phyloP scores from a whole-genome alignment of 164 flowering plant genomes.

The Tetrastigma voinierianum region DNA sequence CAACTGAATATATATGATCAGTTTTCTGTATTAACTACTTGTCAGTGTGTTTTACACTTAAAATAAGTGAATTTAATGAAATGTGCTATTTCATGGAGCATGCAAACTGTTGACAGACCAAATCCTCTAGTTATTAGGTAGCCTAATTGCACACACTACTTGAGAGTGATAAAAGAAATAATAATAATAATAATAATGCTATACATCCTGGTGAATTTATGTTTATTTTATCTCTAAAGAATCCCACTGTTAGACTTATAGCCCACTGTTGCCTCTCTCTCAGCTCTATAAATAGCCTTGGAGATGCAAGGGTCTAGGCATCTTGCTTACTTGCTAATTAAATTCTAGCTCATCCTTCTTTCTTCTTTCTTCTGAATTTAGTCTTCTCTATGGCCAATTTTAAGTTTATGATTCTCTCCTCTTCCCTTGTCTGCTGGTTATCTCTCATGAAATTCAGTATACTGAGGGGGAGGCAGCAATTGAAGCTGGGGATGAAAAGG shows the following conservation, averaged over 20 bases:
- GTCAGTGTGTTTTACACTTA: too few species aligned
- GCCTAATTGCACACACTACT: too few species aligned
- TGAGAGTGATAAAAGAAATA: too few species aligned
- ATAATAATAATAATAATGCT: too few species aligned
- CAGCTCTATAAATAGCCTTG: not conserved
- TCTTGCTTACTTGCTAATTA: not conserved
- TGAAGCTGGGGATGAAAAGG: conserved; percentile 3
- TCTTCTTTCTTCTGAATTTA: not conserved
- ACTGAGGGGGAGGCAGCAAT: conserved; percentile 24
- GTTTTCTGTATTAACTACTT: too few species aligned
- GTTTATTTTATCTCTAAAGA: not conserved
- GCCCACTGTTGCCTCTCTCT: not conserved
- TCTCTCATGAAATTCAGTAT: conserved; percentile 14
- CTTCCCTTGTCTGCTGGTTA: conserved; percentile 13
- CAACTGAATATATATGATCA: too few species aligned
- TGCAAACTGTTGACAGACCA: too few species aligned
- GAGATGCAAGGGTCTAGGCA: not conserved
- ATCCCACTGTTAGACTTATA: not conserved
- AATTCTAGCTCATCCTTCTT: not conserved
- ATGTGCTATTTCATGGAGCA: too few species aligned
- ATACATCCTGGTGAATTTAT: too few species aligned
- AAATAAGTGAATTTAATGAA: too few species aligned
- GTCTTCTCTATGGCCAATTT: conserved; percentile 17
- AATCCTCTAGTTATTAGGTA: too few species aligned
- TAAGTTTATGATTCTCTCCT: conserved; percentile 6